Base-by-base conservation (phyloP, 495 filamentous ascomycete genomes). In the Arthonia radiata region DNA sequence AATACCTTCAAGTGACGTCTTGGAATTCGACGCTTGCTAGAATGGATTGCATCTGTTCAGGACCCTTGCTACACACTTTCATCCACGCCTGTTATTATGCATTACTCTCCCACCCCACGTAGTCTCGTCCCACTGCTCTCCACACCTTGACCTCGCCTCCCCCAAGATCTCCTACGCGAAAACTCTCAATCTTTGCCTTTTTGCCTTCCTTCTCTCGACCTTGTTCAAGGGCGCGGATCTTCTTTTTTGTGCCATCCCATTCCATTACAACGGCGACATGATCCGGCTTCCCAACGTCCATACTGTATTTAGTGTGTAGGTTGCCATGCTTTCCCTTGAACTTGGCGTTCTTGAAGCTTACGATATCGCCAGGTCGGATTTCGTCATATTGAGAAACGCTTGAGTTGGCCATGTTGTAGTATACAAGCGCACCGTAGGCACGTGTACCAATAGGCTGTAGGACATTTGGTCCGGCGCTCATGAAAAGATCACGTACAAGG, bases 221-320 rank as follows among this genome's bases (percentile, higher is more conserved):
- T 42, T 97, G 86, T 42, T 97, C 86, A 75, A 77, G 94, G 1
- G 70, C 82, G 21, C 82, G 54, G 18, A 97, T 71, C 60, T 92
- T 91, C 64, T 92, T 93, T 59, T 93, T 91, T 15, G 80, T 91
- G 17, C 86, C 86, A 46, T 97, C 86, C 86, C 86, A 97, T 43
- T 97, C 86, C 7, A 80, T 62, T n/a, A 94, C 82, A n/a, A 97
- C 56, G 3, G 62, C 89, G 1, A 94, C 86, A 47, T 97, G 86
- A 37, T 92, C 83, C 3, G 76, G 75, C 40, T 75, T 80, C 25
- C 86, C 86, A 0, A 92, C 78, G 34, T 97, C 86, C 18, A 64
- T 50, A 28, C 52, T 69, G 42, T 97, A 97, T 49, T 94, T 94
- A 36, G 75, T 70, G 40, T 92, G 81, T 72, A 97, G 77, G 6